Evolutionary conservation across 805 yeast species (phyloP).

Genomic region (Candida quercuum): DNA sequence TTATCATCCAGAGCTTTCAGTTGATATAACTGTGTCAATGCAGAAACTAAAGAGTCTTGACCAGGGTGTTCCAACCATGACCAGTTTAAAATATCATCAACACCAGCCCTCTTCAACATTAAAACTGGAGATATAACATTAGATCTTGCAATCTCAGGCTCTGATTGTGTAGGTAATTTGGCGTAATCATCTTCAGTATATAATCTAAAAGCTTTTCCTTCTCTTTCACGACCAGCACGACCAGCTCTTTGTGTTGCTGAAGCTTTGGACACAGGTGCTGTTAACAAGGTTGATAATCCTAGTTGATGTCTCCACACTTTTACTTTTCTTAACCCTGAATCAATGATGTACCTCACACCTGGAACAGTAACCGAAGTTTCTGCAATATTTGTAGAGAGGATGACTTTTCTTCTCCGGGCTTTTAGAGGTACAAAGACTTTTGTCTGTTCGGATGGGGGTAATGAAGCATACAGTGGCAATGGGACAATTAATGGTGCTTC

Average conservation of each 20-base stretch:
- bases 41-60: constrained; percentile 64
- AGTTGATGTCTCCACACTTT: constrained; percentile 92
- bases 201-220: constrained; percentile 84
- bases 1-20: constrained; percentile 71
- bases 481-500: constrained; percentile 75
- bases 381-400: constrained; percentile 92
- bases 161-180: constrained; percentile 71
- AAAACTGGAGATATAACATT: constrained; percentile 82
- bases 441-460: constrained; percentile 80
- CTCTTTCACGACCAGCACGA: constrained; percentile 97
- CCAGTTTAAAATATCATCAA: constrained; percentile 81
- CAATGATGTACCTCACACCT: constrained; percentile 90
- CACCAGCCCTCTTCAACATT: constrained; percentile 77
- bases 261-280: constrained; percentile 90
- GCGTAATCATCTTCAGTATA: constrained; percentile 70
- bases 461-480: constrained; percentile 88
- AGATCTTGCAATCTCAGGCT: constrained; percentile 86
- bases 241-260: constrained; percentile 95
- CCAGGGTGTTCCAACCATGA: constrained; percentile 93
- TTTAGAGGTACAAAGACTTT: constrained; percentile 67
- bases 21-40: constrained; percentile 71
- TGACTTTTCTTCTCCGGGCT: constrained; percentile 72
- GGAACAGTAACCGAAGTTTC: constrained; percentile 96
- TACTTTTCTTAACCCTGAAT: constrained; percentile 87
- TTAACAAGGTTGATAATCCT: constrained; percentile 86